These are phyloP conservation scores for Ophiostoma perfectum DNA, from an alignment of 2,329 filamentous ascomycete genomes.

Conservation along the genomic window DNA sequence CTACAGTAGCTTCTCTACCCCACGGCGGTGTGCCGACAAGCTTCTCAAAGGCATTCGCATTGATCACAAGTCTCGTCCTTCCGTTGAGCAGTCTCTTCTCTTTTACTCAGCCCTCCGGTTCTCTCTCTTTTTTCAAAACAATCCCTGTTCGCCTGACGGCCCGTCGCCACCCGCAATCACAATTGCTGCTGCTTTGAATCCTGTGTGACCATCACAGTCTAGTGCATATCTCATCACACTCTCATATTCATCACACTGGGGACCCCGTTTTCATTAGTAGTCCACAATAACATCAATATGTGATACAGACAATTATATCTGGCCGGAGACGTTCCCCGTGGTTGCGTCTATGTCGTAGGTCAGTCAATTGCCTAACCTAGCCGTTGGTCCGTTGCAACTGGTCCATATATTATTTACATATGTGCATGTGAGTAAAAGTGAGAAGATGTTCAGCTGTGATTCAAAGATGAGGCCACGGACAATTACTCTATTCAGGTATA, in stretches of 20 bases:
- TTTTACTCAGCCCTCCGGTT: too few species aligned
- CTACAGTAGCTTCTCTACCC: background rate
- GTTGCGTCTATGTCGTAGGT: background rate
- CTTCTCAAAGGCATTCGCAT: background rate
- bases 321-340: constrained; percentile 5
- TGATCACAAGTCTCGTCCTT: background rate
- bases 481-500: too few species aligned
- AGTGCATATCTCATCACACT: constrained; percentile 4
- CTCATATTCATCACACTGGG: constrained; percentile 5
- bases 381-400: background rate
- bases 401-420: background rate
- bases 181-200: background rate
- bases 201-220: background rate
- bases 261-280: background rate
- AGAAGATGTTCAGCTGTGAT: background rate
- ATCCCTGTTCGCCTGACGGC: too few species aligned
- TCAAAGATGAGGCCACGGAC: background rate
- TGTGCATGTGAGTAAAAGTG: too few species aligned
- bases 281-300: background rate
- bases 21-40: constrained; percentile 7
- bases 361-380: background rate
- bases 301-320: background rate
- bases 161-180: background rate
- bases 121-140: too few species aligned
- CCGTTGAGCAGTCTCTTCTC: too few species aligned